Evolutionary conservation across 768 basidiomycete species (phyloP), one percentile per base, ranked within the genome.

Genomic region (Suillus placidus): DNA sequence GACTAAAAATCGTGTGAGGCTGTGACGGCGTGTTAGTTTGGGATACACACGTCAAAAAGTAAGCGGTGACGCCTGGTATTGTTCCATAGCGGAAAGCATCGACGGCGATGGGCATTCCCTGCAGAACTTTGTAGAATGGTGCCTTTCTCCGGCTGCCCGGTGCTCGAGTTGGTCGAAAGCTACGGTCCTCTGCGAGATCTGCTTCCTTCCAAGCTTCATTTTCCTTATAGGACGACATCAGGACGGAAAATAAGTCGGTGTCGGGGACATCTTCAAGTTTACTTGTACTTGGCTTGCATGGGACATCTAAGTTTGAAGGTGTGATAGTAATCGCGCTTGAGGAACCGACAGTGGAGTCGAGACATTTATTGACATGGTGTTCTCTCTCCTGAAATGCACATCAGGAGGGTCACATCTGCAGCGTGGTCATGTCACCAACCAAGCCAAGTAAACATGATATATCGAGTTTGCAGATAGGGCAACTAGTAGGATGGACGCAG

Each of bases 41-140:
- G 45, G 47, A 32, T 42, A 69, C 68, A 42, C 58, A 96, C 95
- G 95, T 94, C 67, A 98, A 77, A 70, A 97, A 94, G 76, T 98
- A 98, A 0, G 95, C 93, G 35, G 87, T 92, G 32, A 99, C 87
- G 12, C 87, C 88, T 6, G 96, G 95, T 58, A 99, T 95, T 34
- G 84, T 82, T 7, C 97, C 97, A 74, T 98, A 99, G 43, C 90
- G 87, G 78, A 99, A 99, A 2, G 96, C 97, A 73, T 99, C 97
- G 0, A 99, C 97, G 18, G 97, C 95, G 32, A 99, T 92, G 10
- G 96, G 95, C 95, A 99, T 97, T 1, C 97, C 97, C 71, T 94
- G 92, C 70, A 99, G 75, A 30, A 95, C 86, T 79, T 98, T 99
- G 80, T 97, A 99, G 74, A 99, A 99, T 0, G 97, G 97, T 0